Base-by-base conservation (phyloP, 2,329 filamentous ascomycete species). In the Cordyceps tenuipes region DNA sequence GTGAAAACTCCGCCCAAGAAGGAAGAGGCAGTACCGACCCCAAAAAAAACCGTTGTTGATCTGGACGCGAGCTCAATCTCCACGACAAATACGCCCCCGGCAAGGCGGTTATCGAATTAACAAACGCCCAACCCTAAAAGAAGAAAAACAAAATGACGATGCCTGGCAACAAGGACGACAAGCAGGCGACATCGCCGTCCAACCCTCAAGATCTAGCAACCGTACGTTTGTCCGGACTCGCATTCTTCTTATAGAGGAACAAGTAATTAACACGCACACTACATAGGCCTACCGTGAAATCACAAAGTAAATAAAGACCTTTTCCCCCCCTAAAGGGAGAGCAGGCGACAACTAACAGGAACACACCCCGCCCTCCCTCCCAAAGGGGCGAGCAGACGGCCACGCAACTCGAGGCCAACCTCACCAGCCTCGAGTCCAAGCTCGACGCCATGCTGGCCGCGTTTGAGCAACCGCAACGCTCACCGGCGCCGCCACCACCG, bases 361-460 rank as follows among this genome's bases (percentile, higher is more conserved):
- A 26, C 21, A 3, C 6, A 60, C 62, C n/a, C n/a, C n/a, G 3
- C 23, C 23, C 23, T 23, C 23, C 23, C 23, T 4, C 23, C 23
- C 23, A 23, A 29, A 82, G 79, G 65, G 82, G 82, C 64, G 82
- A 85, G 62, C 77, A 81, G 64, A 73, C 81, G 4, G 82, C 82
- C 47, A 68, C 76, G 12, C 75, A 75, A 34, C 76, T 85, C 19
- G 82, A 85, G 67, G 72, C 76, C 2, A 80, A 79, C 64, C 73
- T 85, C 54, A 73, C 75, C 9, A 77, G 67, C 39, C 73, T 85
- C 21, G 81, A 84, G 69, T 74, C 71, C 66, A 82, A 78, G 67
- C 75, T 85, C n/a, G 81, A 84, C 62, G 76, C 75, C 62, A 72
- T 85, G 23, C 73, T 85, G 23, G 78, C 77, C 17, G 75, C 76